Evolutionary conservation across 352 stramenopile genomes (phyloP).

Genomic region (Phytophthora pinifolia): DNA sequence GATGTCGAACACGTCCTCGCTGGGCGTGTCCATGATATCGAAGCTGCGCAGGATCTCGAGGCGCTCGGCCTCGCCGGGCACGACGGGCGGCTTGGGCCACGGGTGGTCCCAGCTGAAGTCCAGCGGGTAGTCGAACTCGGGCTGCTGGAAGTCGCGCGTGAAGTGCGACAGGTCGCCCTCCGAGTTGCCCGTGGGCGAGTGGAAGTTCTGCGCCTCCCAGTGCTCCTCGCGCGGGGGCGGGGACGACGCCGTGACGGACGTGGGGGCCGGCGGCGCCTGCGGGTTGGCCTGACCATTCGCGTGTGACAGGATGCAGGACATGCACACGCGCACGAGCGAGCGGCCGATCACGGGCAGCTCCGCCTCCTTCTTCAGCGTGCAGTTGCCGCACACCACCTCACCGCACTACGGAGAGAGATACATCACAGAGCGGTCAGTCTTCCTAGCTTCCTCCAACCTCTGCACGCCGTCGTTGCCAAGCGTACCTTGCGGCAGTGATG

Average conservation of each 20-base stretch:
- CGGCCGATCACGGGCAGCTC: constrained; percentile 84
- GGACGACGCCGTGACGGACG: constrained; percentile 40
- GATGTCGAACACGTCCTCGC: constrained; percentile 88
- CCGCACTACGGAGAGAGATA: constrained; percentile 51
- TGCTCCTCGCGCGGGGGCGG: constrained; percentile 48
- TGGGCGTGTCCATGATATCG: constrained; percentile 87
- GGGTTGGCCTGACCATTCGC: constrained; percentile 78
- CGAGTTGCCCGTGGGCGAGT: constrained; percentile 79
- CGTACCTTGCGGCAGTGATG: constrained; percentile 87
- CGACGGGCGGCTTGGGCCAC: constrained; percentile 82
- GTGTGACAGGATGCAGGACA: constrained; percentile 89
- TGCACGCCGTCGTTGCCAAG: no score
- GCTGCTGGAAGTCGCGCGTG: constrained; percentile 75
- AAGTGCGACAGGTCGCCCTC: constrained; percentile 77
- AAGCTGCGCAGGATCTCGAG: constrained; percentile 81
- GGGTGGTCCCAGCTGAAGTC: constrained; percentile 90
- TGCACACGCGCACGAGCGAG: constrained; percentile 86
- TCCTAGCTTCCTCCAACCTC: no score
- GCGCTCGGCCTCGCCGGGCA: constrained; percentile 65
- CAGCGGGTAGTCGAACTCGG: constrained; percentile 84
- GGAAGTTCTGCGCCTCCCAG: constrained; percentile 83
- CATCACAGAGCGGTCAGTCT: constrained; percentile 4
- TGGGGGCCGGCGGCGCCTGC: constrained; percentile 51
- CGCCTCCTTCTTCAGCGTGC: constrained; percentile 85
- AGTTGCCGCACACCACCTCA: constrained; percentile 88